Conservation (phyloP, 371 early-diverging fungal species). For the Parasitella parasitica region DNA sequence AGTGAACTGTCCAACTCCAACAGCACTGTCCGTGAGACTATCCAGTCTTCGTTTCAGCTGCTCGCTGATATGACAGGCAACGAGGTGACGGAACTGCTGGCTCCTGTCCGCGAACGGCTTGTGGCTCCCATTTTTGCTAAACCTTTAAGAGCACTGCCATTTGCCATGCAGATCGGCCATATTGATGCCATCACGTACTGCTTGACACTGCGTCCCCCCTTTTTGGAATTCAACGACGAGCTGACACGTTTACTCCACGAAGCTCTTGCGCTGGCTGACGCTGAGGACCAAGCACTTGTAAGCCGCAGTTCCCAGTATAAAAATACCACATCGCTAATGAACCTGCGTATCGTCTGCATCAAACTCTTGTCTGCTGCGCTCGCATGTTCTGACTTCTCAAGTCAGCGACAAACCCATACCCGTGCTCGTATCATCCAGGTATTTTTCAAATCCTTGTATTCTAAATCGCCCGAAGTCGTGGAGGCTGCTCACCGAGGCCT, state of each 20-base stretch:
- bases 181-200: constrained; percentile 98
- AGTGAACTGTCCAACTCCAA: constrained; percentile 94
- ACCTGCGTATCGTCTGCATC: constrained; percentile 93
- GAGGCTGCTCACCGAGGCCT: constrained; percentile 95
- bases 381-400: constrained; percentile 80
- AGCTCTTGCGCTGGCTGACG: constrained; percentile 93
- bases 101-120: constrained; percentile 83
- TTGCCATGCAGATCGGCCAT: constrained; percentile 96
- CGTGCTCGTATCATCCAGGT: constrained; percentile 92
- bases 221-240: constrained; percentile 91
- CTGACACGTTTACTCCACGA: constrained; percentile 89
- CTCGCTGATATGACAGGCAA: constrained; percentile 78
- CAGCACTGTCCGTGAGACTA: constrained; percentile 84
- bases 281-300: constrained; percentile 95
- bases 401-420: constrained; percentile 69
- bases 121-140: constrained; percentile 96
- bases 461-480: constrained; percentile 90
- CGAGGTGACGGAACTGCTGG: constrained; percentile 83
- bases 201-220: constrained; percentile 85
- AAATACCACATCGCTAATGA: constrained; percentile 78
- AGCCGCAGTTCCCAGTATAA: constrained; percentile 83
- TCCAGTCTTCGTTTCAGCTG: constrained; percentile 79
- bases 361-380: constrained; percentile 92
- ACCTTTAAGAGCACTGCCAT: constrained; percentile 93
- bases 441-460: constrained; percentile 97